Base-by-base conservation (phyloP, 805 yeast genomes). In the Spathaspora arborariae region DNA sequence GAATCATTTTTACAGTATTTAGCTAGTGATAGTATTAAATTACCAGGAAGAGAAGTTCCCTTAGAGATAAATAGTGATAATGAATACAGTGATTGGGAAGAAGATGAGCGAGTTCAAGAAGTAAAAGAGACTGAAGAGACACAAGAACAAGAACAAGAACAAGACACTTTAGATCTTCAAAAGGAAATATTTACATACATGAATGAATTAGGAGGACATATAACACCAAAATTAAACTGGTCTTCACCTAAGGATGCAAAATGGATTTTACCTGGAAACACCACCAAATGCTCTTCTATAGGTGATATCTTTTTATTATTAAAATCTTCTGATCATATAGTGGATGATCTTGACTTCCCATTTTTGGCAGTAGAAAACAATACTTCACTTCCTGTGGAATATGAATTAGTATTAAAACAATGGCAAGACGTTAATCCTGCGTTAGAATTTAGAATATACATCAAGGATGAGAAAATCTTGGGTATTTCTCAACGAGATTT, bases 191-290 rank as follows among this genome's bases (percentile, higher is more conserved):
- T 67, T 30, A 48, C 55, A 0, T 58, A 72, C 0, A 77, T 94
- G 11, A 49, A 53, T 2, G 69, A 73, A 38, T 68, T 76, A 21
- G 65, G 61, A 41, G 85, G 85, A 0, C 67, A 80, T 1, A 88
- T 90, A 2, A 76, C 88, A 1, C 98, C 98, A 1, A 94, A 94
- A 59, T 69, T 92, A 55, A 94, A 94, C 70, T 94, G 99, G 99
- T 89, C 97, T 0, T 86, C 97, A 1, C 99, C 99, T 1, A 84
- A 83, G 59, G 99, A 94, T 66, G 88, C 98, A 1, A 79, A 83
- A 0, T 94, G 98, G 99, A 92, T 94, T 18, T 67, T 86, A 57
- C 76, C 94, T 2, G 81, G 85, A 26, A 87, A 88, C 56, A 76
- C 88, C 2, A 78, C 85, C 76, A 77, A 80, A 57, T 91, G 98